Evolutionary conservation across 371 early-diverging fungal genomes (phyloP), one percentile per base, ranked within the genome.

Genomic region (Rhizopus arrhizus): DNA sequence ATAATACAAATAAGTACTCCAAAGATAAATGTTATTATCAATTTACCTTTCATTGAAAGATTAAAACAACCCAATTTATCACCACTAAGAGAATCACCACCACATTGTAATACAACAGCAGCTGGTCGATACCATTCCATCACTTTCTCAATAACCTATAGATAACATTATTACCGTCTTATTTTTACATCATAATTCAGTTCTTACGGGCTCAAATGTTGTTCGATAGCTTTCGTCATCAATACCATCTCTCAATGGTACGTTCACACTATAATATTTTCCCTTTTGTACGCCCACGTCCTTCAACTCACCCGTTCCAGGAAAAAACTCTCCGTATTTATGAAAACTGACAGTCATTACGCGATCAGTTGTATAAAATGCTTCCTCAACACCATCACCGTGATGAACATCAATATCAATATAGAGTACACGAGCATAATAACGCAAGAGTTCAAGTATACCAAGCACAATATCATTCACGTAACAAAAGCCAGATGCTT

Each of bases 1-100:
- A 5, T 52, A 38, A 16, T 13, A 43, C 6, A 28, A 22, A 42
- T 5, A 34, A 22, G 22, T 22, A 22, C 22, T 22, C 22, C 22
- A 22, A 22, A 22, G 22, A 22, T 22, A 45, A 11, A 9, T n/a
- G 9, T 36, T 11, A 12, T 15, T 22, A 16, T 28, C 7, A 34
- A 13, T 11, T 42, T 1, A 91, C 98, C 46, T 87, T 91, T 38
- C 91, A 95, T 92, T 4, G 95, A 94, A 38, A 99, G 74, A 78
- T 99, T 99, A 77, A 99, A 99, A 70, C 97, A 95, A 28, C 99
- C 99, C 43, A 99, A 82, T 54, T 96, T 91, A 75, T 99, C 99
- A 9, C 98, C 98, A 42, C 95, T 91, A n/a, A 99, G 77, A 10
- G 99, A 99, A 70, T 99, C 99, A 3, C 99, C 97, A 58, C 99